These are phyloP conservation scores for Nemania sp. DNA, from an alignment of 2,329 filamentous ascomycete species.

Conservation along the genomic window DNA sequence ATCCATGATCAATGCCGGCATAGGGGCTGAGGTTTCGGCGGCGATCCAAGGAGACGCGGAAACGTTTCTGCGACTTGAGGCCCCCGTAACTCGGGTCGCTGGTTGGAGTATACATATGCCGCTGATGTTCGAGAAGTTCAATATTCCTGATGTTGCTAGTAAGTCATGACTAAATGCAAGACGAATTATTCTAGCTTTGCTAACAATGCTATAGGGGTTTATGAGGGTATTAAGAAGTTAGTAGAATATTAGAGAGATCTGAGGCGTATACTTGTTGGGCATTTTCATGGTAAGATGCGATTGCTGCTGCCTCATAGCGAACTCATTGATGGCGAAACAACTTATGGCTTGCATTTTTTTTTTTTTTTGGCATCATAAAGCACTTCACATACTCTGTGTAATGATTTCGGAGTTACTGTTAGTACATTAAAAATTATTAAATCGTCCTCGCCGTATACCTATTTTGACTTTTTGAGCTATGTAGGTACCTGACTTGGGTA, in stretches of 20 bases:
- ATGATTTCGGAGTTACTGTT: neutral
- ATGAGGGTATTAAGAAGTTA: conserved; percentile 75
- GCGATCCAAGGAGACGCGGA: conserved; percentile 82
- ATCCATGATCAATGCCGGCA: conserved; percentile 88
- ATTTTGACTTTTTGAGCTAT: too few relatives aligned
- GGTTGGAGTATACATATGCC: conserved; percentile 92
- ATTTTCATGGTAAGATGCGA: too few relatives aligned
- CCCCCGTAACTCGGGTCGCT: conserved; percentile 84
- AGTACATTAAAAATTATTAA: too few relatives aligned
- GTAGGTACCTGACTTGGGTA: neutral
- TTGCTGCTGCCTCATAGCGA: neutral
- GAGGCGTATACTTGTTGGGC: neutral
- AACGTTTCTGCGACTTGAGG: conserved; percentile 85
- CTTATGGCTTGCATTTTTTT: neutral
- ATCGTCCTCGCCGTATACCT: too few relatives aligned
- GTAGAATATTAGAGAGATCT: conserved; percentile 72
- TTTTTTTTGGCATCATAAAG: neutral
- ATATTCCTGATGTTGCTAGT: conserved; percentile 89
- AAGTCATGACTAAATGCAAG: conserved; percentile 59
- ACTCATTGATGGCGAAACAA: neutral
- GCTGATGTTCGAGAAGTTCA: conserved; percentile 81
- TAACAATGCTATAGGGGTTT: conserved; percentile 67
- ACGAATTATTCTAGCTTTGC: conserved; percentile 23
- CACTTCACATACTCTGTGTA: neutral
- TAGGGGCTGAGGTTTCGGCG: conserved; percentile 89